Conservation (phyloP, 129 eudicot genomes). For the Lactuca sativa region DNA sequence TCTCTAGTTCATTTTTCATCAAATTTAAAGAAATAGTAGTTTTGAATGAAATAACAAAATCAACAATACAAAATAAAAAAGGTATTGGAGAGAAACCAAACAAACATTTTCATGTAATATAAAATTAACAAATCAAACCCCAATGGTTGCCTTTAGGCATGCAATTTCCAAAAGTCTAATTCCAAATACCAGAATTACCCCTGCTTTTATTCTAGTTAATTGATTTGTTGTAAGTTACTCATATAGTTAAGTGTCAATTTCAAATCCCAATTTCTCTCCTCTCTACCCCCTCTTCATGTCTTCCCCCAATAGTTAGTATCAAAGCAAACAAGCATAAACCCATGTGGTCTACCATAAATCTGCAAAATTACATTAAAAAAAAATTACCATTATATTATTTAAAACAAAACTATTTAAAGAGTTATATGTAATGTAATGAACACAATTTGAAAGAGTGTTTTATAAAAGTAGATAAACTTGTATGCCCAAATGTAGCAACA, state of each 20-base stretch:
- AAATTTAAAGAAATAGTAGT: not conserved
- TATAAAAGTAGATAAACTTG: slow-evolving; percentile 20
- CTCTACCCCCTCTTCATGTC: not conserved
- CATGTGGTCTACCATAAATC: slow-evolving; percentile 12
- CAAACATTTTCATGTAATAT: slow-evolving; percentile 9
- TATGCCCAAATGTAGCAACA: slow-evolving; percentile 28
- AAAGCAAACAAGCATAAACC: slow-evolving; percentile 18
- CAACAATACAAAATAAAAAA: no score
- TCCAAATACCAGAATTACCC: slow-evolving; percentile 15
- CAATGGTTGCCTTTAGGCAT: not conserved
- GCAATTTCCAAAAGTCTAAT: slow-evolving; percentile 22
- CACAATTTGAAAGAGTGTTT: no score
- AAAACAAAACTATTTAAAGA: not conserved
- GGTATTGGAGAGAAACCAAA: not conserved
- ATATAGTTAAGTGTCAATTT: slow-evolving; percentile 19
- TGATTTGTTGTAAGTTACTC: slow-evolving; percentile 13
- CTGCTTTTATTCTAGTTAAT: slow-evolving; percentile 12
- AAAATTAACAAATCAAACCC: slow-evolving; percentile 7
- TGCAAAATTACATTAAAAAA: slow-evolving; percentile 10
- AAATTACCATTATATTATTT: not conserved
- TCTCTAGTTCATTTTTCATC: not conserved
- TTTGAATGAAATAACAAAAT: not conserved
- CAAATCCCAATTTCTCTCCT: slow-evolving; percentile 6
- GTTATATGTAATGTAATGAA: not conserved
- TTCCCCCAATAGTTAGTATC: slow-evolving; percentile 19